A percentile compares a stretch with the other conserved stretches of the same genome.
These are phyloP conservation scores for Pyrenophora teres DNA, from an alignment of 2,329 filamentous ascomycete genomes.

Conservation along the genomic window DNA sequence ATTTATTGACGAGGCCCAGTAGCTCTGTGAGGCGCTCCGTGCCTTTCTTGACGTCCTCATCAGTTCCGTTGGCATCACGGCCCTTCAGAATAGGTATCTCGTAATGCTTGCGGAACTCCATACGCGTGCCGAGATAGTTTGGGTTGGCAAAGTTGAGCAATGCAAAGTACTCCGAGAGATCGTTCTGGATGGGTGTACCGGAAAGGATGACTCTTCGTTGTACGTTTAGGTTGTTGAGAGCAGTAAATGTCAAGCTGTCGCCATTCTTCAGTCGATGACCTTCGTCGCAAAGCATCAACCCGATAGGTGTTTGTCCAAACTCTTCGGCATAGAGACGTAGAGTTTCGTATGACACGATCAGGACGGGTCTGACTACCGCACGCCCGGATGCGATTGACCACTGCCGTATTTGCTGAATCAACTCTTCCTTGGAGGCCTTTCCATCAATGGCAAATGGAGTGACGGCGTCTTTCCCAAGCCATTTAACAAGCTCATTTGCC, in stretches of 20 bases:
- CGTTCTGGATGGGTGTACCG: slow-evolving; percentile 96
- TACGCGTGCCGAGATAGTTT: slow-evolving; percentile 81
- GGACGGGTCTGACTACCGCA: slow-evolving; percentile 84
- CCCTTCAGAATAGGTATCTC: slow-evolving; percentile 91
- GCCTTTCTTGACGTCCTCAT: slow-evolving; percentile 79
- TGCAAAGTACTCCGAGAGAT: slow-evolving; percentile 96
- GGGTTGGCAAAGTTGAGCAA: slow-evolving; percentile 97
- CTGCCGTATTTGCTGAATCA: slow-evolving; percentile 86
- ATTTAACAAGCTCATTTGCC: slow-evolving; percentile 96
- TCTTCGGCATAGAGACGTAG: slow-evolving; percentile 88
- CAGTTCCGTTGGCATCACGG: slow-evolving; percentile 85
- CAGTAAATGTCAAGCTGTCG: slow-evolving; percentile 92
- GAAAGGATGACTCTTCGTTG: slow-evolving; percentile 91
- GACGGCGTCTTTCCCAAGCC: slow-evolving; percentile 90
- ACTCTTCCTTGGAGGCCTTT: slow-evolving; percentile 91
- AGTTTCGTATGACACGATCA: slow-evolving; percentile 98
- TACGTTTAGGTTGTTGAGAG: slow-evolving; percentile 88
- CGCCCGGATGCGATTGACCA: slow-evolving; percentile 95
- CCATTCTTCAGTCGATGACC: slow-evolving; percentile 96
- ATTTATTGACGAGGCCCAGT: slow-evolving; percentile 88
- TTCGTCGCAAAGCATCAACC: slow-evolving; percentile 92
- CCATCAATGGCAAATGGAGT: slow-evolving; percentile 95
- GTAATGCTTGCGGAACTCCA: slow-evolving; percentile 91
- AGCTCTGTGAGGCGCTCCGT: slow-evolving; percentile 83
- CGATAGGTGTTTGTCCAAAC: slow-evolving; percentile 86